Conservation (phyloP, 2,329 filamentous ascomycete genomes). For the Arthrocladium fulminans region DNA sequence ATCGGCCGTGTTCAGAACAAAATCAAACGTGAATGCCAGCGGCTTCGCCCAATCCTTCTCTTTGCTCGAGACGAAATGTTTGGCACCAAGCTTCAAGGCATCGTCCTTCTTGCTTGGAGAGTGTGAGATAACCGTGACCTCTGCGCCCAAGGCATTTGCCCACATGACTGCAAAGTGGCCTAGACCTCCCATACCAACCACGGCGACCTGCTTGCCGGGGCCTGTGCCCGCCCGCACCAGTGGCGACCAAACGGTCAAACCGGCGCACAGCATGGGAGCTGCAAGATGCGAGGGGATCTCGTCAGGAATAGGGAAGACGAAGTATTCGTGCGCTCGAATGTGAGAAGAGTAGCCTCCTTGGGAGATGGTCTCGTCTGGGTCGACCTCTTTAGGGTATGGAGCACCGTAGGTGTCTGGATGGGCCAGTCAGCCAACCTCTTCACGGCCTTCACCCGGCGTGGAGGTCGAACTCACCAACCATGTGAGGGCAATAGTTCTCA, state of each 20-base stretch:
- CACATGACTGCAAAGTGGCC: constrained; percentile 65
- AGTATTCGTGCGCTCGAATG: constrained; percentile 69
- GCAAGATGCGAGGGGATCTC: constrained; percentile 45
- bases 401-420: constrained; percentile 43
- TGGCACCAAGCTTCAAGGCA: constrained; percentile 50
- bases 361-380: constrained; percentile 50
- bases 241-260: constrained; percentile 70
- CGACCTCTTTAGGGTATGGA: constrained; percentile 40
- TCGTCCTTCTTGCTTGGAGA: constrained; percentile 52
- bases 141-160: constrained; percentile 57
- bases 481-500: constrained; percentile 58
- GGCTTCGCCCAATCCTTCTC: constrained; percentile 51
- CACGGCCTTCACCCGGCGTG: neutral
- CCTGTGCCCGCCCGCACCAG: constrained; percentile 66
- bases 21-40: constrained; percentile 49
- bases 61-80: constrained; percentile 50
- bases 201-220: constrained; percentile 47
- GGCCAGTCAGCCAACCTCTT: neutral
- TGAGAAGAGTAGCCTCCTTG: constrained; percentile 61
- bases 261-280: constrained; percentile 58
- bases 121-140: constrained; percentile 55
- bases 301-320: constrained; percentile 61
- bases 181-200: constrained; percentile 50
- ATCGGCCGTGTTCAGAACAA: constrained; percentile 64
- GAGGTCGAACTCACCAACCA: constrained; percentile 25